Conservation (phyloP, 2,329 filamentous ascomycete species). For the Verticillium nubilum region DNA sequence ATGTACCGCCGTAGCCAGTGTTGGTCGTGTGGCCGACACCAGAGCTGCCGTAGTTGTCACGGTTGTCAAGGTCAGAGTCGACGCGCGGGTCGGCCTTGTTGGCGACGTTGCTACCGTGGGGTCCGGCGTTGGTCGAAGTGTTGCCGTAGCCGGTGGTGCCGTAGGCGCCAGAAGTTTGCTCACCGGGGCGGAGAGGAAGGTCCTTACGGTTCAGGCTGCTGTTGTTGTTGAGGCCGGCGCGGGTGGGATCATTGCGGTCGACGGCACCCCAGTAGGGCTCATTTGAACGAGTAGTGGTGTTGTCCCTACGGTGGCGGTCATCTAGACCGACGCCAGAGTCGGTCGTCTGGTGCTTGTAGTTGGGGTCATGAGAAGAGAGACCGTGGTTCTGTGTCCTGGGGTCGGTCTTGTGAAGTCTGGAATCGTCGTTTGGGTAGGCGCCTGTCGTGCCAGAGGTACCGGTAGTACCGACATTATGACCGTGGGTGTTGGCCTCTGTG, state of each 20-base stretch:
- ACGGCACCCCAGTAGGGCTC: conserved; percentile 1
- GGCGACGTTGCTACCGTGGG: background rate
- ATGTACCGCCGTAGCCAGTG: conserved; percentile 3
- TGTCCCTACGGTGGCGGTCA: background rate
- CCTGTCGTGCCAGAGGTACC: background rate
- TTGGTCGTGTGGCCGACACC: conserved; percentile 7
- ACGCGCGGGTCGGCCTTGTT: conserved; percentile 1
- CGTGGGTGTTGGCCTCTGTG: background rate
- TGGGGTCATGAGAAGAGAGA: background rate
- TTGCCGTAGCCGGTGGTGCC: conserved; percentile 6
- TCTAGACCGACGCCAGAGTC: background rate
- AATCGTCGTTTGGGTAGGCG: background rate
- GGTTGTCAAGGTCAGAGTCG: conserved; percentile 33
- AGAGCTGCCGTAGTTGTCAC: conserved; percentile 16
- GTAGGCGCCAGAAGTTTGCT: conserved; percentile 2
- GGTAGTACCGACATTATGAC: background rate
- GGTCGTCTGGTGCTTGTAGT: conserved; percentile 1
- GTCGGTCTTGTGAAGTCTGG: conserved; percentile 1
- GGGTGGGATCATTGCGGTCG: conserved; percentile 2
- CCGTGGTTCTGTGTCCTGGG: conserved; percentile 1
- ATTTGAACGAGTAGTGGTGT: background rate
- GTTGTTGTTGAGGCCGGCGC: background rate
- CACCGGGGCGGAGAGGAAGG: background rate
- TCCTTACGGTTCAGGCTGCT: background rate
- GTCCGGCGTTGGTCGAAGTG: conserved; percentile 21